Evolutionary conservation across 2,329 filamentous ascomycete species (phyloP).

Genomic region (Scedosporium minutisporum): DNA sequence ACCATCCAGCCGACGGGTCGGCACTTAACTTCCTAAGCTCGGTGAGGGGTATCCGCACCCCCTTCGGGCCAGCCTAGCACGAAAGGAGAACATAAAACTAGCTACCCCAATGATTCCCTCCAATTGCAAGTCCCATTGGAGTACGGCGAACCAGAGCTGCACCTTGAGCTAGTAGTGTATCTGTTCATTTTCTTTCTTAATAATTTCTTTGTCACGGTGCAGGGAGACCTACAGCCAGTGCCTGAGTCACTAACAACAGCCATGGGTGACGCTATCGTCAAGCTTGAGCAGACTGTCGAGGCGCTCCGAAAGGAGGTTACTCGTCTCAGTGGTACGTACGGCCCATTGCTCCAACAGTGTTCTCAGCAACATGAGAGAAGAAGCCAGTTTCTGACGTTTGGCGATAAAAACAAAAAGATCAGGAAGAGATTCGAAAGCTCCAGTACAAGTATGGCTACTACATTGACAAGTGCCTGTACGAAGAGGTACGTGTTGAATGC

Average conservation of each 20-base stretch:
- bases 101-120: neutral
- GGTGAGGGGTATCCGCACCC: neutral
- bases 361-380: neutral
- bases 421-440: constrained; percentile 43
- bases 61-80: neutral
- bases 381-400: neutral
- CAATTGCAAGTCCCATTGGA: neutral
- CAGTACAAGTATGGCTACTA: constrained; percentile 52
- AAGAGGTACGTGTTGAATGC: constrained; percentile 29
- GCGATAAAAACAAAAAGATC: constrained; percentile 27
- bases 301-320: constrained; percentile 12
- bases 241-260: neutral
- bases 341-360: too few species aligned
- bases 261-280: constrained; percentile 3
- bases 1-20: neutral
- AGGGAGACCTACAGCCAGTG: neutral
- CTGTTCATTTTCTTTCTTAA: neutral
- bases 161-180: too few species aligned
- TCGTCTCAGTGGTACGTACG: constrained; percentile 12
- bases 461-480: constrained; percentile 48
- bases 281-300: constrained; percentile 11
- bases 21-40: neutral
- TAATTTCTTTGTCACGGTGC: neutral
- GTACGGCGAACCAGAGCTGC: neutral
- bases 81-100: neutral